Base-by-base conservation (phyloP, 495 filamentous ascomycete genomes). In the Hypoxylon crocopeplum region DNA sequence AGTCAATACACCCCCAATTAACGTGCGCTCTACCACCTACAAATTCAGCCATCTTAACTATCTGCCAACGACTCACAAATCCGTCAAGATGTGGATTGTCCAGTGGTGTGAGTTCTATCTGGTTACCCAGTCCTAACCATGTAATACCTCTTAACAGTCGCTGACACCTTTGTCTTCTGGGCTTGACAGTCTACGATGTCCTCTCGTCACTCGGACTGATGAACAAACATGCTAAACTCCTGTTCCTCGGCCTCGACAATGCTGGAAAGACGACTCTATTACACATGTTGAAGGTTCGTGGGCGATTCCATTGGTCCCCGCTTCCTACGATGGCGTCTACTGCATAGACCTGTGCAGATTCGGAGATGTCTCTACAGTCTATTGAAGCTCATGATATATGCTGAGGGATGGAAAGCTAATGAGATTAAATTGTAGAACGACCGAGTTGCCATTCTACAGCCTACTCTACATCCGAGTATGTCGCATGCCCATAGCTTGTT, bases 181-280 rank as follows among this genome's bases (percentile, higher is more conserved):
- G 42, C 39, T 37, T 25, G 47, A 64, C 60, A 98, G 94, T 97
- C 77, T 97, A 86, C 81, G 93, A 98, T 80, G 77, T 96, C 51
- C 86, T 98, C 63, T 86, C 95, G 58, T 88, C 85, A 53, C 84
- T 98, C 54, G 94, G 95, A 53, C 84, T 98, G 62, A 80, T 91
- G 56, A 98, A 98, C 85, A 98, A 98, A 84, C 90, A 96, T 72
- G 91, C 88, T 60, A 95, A 96, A 82, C 85, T 96, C 37, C 85
- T 96, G 48, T 95, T 95, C 75, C 87, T 97, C 38, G 92, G 93
- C 56, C 87, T 97, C 55, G 94, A 98, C 75, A 97, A 97, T 82
- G 94, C 94, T 40, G 94, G 93, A 73, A 97, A 98, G 81, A 98
- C 95, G 15, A 98, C 94, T 25, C 77, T 93, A 48, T 76, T 94